Percentiles rank a stretch among this genome's conserved stretches.
Evolutionary conservation across 2,329 filamentous ascomycete species (phyloP).

Genomic region (Colletotrichum lupini): DNA sequence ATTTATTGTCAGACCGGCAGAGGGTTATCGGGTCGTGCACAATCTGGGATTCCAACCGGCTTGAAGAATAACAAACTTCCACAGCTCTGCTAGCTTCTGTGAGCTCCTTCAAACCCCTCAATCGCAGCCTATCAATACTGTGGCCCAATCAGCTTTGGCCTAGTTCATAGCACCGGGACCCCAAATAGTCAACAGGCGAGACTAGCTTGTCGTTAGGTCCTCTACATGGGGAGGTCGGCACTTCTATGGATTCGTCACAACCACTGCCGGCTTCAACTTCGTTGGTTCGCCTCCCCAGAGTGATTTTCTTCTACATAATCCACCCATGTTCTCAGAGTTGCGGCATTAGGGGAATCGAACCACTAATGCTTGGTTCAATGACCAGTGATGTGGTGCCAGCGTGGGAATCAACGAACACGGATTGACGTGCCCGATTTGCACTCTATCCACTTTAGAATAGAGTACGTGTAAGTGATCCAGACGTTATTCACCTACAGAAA

Average conservation of each 20-base stretch:
- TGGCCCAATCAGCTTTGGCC: not conserved
- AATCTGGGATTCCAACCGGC: not conserved
- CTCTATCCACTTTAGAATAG: no score
- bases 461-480: no score
- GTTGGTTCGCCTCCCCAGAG: not conserved
- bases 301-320: not conserved
- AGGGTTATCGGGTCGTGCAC: not conserved
- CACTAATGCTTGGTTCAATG: not conserved
- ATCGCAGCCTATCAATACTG: not conserved
- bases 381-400: not conserved
- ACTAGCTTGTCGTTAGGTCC: not conserved
- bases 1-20: not conserved
- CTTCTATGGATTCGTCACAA: not conserved
- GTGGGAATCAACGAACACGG: not conserved
- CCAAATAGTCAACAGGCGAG: not conserved
- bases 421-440: not conserved
- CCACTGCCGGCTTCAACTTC: not conserved
- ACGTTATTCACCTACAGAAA: no score
- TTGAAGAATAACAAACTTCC: not conserved
- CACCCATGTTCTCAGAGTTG: not conserved
- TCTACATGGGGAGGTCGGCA: not conserved
- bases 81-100: not conserved
- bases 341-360: not conserved
- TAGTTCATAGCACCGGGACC: not conserved
- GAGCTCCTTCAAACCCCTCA: not conserved